Evolutionary conservation across 306 rosid species (phyloP), one percentile per base, ranked within the genome.

Genomic region (Dryas octopetala): DNA sequence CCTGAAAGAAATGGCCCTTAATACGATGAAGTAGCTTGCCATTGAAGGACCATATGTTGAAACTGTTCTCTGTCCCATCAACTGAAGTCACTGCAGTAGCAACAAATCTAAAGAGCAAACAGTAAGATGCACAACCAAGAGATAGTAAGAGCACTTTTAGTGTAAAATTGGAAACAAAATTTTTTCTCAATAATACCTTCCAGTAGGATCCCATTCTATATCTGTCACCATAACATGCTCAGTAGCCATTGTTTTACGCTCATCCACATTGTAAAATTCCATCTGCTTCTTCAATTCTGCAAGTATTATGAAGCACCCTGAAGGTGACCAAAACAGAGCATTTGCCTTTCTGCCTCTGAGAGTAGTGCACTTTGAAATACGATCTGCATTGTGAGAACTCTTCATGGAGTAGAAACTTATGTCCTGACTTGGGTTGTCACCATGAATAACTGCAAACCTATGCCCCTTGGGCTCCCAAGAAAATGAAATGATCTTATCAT

Each of bases 401-500:
- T 87, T 83, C 93, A 90, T 87, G 0, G 91, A 83, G 83, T 88
- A 92, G 69, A 92, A 84, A 67, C 92, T 92, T 41, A 92, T 62
- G 75, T 92, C 94, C 32, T 92, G 97, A 83, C 84, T 90, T 4
- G 93, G 96, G 82, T 77, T 84, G 79, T 90, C 96, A 70, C 96
- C 96, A 65, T 92, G 97, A 78, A 92, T 92, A 71, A 92, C 84
- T 0, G 81, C 94, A 77, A 92, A 92, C 75, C 96, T 83, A 50
- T 90, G 96, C 65, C 97, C 94, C 75, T 92, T 92, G 4, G 97
- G 97, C 85, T 92, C 96, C 98, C 96, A 93, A n/a, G 96, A 93
- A 79, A 93, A 93, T 10, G 96, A 91, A 77, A 93, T 89, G 48
- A 93, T 93, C 86, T 89, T 93, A 64, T 90, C 98, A 78, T 90